Evolutionary conservation across 352 stramenopile species (phyloP), one percentile per base, ranked within the genome.

Genomic region (Globisporangium yorkense): DNA sequence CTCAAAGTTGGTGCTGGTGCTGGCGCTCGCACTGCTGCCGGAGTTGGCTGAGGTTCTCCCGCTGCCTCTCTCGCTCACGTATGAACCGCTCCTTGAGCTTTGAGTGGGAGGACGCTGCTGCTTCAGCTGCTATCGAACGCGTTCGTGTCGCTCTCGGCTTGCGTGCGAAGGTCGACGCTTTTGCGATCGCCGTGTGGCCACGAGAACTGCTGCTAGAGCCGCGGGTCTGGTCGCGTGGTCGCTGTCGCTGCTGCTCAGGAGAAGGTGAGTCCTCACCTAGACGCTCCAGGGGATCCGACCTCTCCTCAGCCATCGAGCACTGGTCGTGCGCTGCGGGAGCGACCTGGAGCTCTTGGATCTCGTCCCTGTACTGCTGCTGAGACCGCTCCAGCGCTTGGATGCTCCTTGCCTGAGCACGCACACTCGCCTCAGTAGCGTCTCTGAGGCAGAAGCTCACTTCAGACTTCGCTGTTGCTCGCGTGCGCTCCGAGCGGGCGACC

Each of bases 31-130:
- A 40, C 33, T 49, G 58, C 31, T 62, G 37, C 24, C 56, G 49
- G 13, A 62, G 13, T 24, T 43, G 49, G 1, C 35, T 46, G 48
- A 62, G 51, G 20, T 29, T 52, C 47, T 50, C 48, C 21, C 65
- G 56, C 54, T 72, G 67, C 21, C 56, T 61, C 29, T 54, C 58
- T 13, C 64, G 40, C n/a, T 55, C 59, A 10, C 67, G 29, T 0
- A 59, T 47, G 35, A 54, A 67, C 12, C 59, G 57, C 41, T 54
- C 41, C 43, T 57, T 52, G 18, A 77, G 49, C 39, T 59, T 48
- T 20, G 65, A 33, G n/a, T 61, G 65, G 0, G 16, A 53, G 40
- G 44, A 21, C n/a, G 47, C 35, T 2, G 29, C 33, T 39, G 33
- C 33, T 39, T 8, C 33, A 9, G 33, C 31, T 3, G 35, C 35